Percentiles rank a stretch among this genome's conserved stretches.
These are phyloP conservation scores for Boletellus ananiceps DNA, from an alignment of 768 basidiomycete species.

Conservation along the genomic window DNA sequence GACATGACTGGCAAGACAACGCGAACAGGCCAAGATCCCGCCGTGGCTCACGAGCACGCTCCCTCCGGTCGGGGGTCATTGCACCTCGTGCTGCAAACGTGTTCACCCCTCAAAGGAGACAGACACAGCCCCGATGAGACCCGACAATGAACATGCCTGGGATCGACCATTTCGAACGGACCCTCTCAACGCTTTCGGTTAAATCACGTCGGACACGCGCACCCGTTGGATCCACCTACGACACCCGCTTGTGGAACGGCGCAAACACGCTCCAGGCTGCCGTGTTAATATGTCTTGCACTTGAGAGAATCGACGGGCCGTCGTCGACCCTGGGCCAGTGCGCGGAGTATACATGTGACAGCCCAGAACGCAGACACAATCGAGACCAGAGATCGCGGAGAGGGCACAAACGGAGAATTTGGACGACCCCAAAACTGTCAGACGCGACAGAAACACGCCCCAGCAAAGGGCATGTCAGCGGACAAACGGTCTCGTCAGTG, in stretches of 20 bases:
- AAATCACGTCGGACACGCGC: slow-evolving; percentile 2
- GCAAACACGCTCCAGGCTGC: slow-evolving; percentile 16
- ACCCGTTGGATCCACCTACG: slow-evolving; percentile 11
- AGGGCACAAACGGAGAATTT: slow-evolving; percentile 4
- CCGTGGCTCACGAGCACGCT: neutral
- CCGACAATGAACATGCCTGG: neutral
- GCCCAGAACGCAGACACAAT: neutral
- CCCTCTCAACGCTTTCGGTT: too few species aligned
- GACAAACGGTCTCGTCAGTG: slow-evolving; percentile 3
- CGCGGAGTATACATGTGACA: slow-evolving; percentile 10
- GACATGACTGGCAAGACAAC: slow-evolving; percentile 11
- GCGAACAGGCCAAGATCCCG: neutral
- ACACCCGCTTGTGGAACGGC: slow-evolving; percentile 11
- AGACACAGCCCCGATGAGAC: slow-evolving; percentile 18
- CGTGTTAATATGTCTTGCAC: slow-evolving; percentile 5
- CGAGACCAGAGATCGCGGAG: neutral
- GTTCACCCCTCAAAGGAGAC: slow-evolving; percentile 21
- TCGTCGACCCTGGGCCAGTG: slow-evolving; percentile 15
- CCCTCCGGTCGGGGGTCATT: slow-evolving; percentile 6
- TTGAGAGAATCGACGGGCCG: slow-evolving; percentile 11
- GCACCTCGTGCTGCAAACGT: slow-evolving; percentile 17
- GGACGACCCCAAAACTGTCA: slow-evolving; percentile 33
- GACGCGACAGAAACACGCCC: slow-evolving; percentile 17
- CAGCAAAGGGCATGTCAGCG: slow-evolving; percentile 17
- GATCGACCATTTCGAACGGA: slow-evolving; percentile 20